These are phyloP conservation scores for Zygosaccharomyces siamensis DNA, from an alignment of 805 yeast species.

Conservation along the genomic window DNA sequence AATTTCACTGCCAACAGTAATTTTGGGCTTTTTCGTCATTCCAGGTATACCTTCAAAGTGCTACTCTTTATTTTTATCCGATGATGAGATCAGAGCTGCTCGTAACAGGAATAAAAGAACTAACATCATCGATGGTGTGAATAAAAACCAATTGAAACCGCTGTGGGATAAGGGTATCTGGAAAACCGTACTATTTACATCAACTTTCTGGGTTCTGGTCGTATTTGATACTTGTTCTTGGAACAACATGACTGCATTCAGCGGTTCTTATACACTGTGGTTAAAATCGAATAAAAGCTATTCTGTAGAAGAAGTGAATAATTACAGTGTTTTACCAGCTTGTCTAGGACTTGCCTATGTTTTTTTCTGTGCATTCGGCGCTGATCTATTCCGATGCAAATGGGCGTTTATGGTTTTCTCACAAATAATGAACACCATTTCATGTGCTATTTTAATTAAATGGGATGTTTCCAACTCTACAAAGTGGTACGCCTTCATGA, in stretches of 20 bases:
- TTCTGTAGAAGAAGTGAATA: constrained; percentile 42
- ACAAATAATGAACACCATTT: constrained; percentile 48
- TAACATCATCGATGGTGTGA: constrained; percentile 31
- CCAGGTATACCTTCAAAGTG: constrained; percentile 62
- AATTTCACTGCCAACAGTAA: constrained; percentile 44
- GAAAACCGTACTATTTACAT: constrained; percentile 47
- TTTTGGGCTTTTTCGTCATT: constrained; percentile 44
- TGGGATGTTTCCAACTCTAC: constrained; percentile 57
- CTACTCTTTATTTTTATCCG: constrained; percentile 50
- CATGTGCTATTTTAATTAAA: constrained; percentile 50
- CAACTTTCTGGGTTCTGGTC: constrained; percentile 54
- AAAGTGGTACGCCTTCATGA: constrained; percentile 60
- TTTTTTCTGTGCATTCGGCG: constrained; percentile 43
- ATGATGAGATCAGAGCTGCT: constrained; percentile 55
- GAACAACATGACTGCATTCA: constrained; percentile 54
- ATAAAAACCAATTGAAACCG: constrained; percentile 26
- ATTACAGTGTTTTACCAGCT: constrained; percentile 52
- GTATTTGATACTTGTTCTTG: constrained; percentile 55
- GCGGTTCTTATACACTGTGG: constrained; percentile 62
- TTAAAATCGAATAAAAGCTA: constrained; percentile 46
- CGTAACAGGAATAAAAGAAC: constrained; percentile 40
- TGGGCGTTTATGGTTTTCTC: constrained; percentile 52
- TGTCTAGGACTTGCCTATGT: constrained; percentile 52
- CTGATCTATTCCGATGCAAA: constrained; percentile 47
- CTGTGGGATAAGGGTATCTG: constrained; percentile 42